These are phyloP conservation scores for Schizosaccharomyces japonicus DNA, from an alignment of 805 yeast genomes.

Conservation along the genomic window DNA sequence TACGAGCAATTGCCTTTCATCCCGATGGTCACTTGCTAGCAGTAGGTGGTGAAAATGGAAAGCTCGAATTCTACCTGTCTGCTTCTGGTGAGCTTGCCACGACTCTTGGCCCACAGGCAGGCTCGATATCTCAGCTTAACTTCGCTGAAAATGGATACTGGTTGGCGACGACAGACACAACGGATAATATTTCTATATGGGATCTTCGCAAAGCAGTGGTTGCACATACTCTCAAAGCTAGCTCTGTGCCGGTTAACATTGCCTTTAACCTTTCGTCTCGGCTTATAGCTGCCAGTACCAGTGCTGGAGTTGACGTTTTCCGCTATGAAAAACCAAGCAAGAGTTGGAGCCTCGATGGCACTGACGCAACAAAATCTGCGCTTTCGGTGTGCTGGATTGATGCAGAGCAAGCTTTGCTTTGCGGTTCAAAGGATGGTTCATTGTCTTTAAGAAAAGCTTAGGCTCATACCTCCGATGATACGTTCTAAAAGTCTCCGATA, in stretches of 20 bases:
- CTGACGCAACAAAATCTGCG: no score
- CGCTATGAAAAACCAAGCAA: background rate
- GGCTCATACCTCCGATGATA: no score
- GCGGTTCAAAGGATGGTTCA: no score
- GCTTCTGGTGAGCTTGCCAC: background rate
- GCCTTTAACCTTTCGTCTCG: background rate
- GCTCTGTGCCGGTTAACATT: no score
- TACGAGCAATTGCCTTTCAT: background rate
- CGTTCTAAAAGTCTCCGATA: no score
- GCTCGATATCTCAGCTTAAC: background rate
- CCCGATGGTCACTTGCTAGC: conserved; percentile 5
- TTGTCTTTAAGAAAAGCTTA: no score
- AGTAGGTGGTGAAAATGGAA: background rate
- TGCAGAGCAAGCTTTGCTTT: no score
- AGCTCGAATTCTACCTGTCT: background rate
- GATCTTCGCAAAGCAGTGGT: background rate
- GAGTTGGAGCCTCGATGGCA: no score
- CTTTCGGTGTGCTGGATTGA: no score
- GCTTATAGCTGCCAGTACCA: background rate
- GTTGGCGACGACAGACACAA: background rate
- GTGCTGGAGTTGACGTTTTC: background rate
- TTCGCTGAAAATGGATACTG: conserved; percentile 5
- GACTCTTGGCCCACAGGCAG: background rate
- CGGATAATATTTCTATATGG: background rate
- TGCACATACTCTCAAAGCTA: background rate